A percentile compares a stretch with the other conserved stretches of the same genome.
Evolutionary conservation across 1,284 basidiomycete species (phyloP).

Genomic region (Tylopilus orsonianus): DNA sequence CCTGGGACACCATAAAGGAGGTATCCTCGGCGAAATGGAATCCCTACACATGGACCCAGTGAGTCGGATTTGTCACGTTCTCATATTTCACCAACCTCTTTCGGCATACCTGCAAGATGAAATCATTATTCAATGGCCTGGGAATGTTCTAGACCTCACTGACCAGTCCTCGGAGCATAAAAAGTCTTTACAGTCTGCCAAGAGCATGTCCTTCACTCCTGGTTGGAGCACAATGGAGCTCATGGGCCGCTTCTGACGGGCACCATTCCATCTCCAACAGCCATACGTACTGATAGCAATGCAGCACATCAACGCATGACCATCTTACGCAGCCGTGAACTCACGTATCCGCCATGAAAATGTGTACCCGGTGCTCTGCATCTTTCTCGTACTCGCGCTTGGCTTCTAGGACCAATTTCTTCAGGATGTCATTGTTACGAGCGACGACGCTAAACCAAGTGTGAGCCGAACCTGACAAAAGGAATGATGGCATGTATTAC

Average conservation of each 20-base stretch:
- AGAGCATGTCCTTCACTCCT: constrained; percentile 83
- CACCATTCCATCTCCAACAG: constrained; percentile 84
- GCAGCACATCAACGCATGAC: constrained; percentile 9
- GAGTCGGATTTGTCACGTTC: constrained; percentile 17
- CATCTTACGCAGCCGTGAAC: constrained; percentile 29
- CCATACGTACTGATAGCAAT: constrained; percentile 52
- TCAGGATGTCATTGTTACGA: constrained; percentile 80
- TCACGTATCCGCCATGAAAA: constrained; percentile 84
- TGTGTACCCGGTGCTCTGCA: constrained; percentile 83
- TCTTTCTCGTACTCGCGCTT: constrained; percentile 86
- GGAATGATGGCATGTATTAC: constrained; percentile 34
- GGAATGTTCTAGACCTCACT: constrained; percentile 30
- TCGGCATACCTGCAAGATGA: constrained; percentile 69
- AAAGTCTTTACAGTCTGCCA: constrained; percentile 83
- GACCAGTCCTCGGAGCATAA: constrained; percentile 80
- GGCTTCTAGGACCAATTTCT: constrained; percentile 79
- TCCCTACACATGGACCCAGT: constrained; percentile 48
- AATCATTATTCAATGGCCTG: constrained; percentile 13
- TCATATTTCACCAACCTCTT: constrained; percentile 53
- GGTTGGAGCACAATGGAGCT: constrained; percentile 83
- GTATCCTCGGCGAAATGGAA: constrained; percentile 84
- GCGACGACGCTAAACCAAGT: constrained; percentile 65
- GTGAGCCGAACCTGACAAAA: constrained; percentile 8
- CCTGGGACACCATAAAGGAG: constrained; percentile 81
- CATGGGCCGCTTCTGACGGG: constrained; percentile 82